Base-by-base conservation (phyloP, 495 filamentous ascomycete species). In the Penicillium manginii region DNA sequence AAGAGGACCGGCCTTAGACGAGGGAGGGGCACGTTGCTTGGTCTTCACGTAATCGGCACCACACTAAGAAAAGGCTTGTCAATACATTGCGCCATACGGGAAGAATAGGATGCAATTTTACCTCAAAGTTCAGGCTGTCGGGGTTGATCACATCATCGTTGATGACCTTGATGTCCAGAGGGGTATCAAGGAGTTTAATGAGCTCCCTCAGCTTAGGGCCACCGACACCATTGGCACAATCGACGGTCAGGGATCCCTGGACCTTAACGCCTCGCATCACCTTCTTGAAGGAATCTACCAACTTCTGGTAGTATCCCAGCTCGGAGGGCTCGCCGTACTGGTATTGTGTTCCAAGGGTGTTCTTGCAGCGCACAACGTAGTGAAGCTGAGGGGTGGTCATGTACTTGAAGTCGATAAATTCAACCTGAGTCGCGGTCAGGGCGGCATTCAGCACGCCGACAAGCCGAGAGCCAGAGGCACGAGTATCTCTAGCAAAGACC, bases 21-120 rank as follows among this genome's bases (percentile, higher is more conserved):
- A 87, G 23, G 91, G 90, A 15, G 96, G 94, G 59, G 91, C 88
- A 50, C 92, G 87, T 77, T 98, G 96, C 73, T 91, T 90, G 12
- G 94, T 98, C 74, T 98, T 98, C 59, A 98, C 96, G 58, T 87
- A 97, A 70, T 98, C 94, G 71, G 94, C 94, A 73, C 94, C 94
- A 66, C 91, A 97, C 90, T 96, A 57, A 15, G 45, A 43, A 32
- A 46, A 22, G 29, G 32, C 15, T 4, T 9, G 33, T 66, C 64
- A 72, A 67, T 50, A 54, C 37, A 50, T 50, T 50, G 43, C 21
- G 14, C 35, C 21, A 48, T 35, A 31, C 47, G 35, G 10, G 21
- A 9, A 26, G 45, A 47, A 47, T 53, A 10, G 50, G 22, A 22
- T 23, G 35, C 33, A 58, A 6, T 45, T 81, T 59, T 83, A 93